Conservation (phyloP, 2,329 filamentous ascomycete genomes). For the Verticillium zaregamsianum region DNA sequence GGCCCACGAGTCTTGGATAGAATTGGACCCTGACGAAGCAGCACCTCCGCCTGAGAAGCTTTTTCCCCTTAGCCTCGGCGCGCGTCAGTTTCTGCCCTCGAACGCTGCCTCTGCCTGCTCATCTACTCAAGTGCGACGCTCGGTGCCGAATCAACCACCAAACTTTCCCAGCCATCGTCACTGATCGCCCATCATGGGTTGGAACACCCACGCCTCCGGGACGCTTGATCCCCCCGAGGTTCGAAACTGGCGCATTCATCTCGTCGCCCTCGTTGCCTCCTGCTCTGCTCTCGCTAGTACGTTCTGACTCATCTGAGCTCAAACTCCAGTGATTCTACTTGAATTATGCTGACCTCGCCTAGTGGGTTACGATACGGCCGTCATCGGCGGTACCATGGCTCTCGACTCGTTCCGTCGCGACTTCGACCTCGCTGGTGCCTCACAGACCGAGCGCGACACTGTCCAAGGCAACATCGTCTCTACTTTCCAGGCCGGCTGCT, state of each 20-base stretch:
- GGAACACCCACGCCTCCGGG: slow-evolving; percentile 20
- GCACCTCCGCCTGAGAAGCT: not conserved
- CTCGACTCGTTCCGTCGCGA: slow-evolving; percentile 30
- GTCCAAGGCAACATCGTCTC: slow-evolving; percentile 26
- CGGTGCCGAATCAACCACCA: not conserved
- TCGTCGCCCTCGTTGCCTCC: slow-evolving; percentile 20
- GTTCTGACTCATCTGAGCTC: not conserved
- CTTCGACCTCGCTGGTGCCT: slow-evolving; percentile 23
- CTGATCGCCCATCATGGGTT: slow-evolving; percentile 12
- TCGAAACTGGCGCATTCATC: slow-evolving; percentile 22
- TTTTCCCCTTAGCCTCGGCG: not conserved
- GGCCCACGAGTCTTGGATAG: not conserved
- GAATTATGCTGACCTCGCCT: not conserved
- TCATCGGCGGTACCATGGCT: slow-evolving; percentile 35
- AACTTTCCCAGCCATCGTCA: not conserved
- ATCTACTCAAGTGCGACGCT: not conserved
- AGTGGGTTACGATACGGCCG: slow-evolving; percentile 33
- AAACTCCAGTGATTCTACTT: not conserved
- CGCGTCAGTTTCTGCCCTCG: not conserved
- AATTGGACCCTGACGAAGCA: not conserved
- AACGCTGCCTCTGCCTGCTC: not conserved
- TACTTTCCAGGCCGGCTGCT: slow-evolving; percentile 28
- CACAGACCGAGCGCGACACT: slow-evolving; percentile 22
- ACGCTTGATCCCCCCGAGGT: slow-evolving; percentile 19
- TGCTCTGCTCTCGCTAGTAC: slow-evolving; percentile 21